Base-by-base conservation (phyloP, 2,329 filamentous ascomycete genomes). In the Hypomyces perniciosus region DNA sequence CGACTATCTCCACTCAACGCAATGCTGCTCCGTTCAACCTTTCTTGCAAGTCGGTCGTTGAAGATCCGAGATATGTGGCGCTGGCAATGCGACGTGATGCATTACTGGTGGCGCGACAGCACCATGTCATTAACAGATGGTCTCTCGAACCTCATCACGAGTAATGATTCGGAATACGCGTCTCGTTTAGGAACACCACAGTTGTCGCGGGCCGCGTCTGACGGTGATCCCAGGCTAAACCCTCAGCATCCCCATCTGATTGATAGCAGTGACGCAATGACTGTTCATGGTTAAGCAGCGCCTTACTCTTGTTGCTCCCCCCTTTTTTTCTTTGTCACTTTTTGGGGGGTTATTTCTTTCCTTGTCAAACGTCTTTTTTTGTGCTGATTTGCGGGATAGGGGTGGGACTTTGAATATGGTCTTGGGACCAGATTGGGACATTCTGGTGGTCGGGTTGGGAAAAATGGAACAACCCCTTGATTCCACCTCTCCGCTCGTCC, bases 1-100 rank as follows among this genome's bases (percentile, higher is more conserved):
- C 71, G 75, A 34, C 64, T 67, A 10, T 76, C 73, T 3, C 66
- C 74, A 0, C 59, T 78, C 50, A 71, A 76, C 53, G 74, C 66
- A 1, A 63, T 72, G 50, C 59, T 74, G 2, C 65, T 80, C 6
- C 71, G 73, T 53, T 60, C 59, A 6, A 63, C 59, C 3, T 68
- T 69, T 50, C 54, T 57, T 41, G 58, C 55, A 33, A 62, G 54
- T 42, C 54, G 56, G 6, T 59, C 57, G 8, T 57, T 70, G 8
- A 59, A 60, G 31, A 69, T 71, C n/a, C 59, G 60, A 5, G 65
- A 71, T 38, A 47, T 55, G 30, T 58, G 57, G 55, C 62, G 61
- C 12, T 71, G 68, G 68, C 67, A 71, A 54, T 61, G 56, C 34
- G 68, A 71, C 46, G 68, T 70, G 8, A 56, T 71, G 35, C 60